phyloP scores from a whole-genome alignment of 179 eudicot species.

The Vitellaria paradoxa region DNA sequence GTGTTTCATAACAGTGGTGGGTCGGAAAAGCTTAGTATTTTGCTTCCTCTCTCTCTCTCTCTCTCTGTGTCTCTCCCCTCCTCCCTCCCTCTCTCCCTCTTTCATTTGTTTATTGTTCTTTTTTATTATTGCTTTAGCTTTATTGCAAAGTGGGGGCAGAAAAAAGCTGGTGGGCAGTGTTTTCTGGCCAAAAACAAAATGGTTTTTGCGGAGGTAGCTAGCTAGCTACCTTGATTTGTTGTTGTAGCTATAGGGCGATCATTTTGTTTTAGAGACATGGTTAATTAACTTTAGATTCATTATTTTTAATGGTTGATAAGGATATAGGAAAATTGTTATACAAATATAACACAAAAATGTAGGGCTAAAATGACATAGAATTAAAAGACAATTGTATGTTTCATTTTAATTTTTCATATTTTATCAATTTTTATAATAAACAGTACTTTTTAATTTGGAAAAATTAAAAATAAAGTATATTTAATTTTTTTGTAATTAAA shows the following conservation, averaged over 20 bases:
- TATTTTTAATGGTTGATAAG: too few species aligned
- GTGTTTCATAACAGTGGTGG: slow-evolving; percentile 43
- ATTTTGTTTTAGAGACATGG: not conserved
- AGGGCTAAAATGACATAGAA: too few species aligned
- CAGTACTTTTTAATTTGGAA: too few species aligned
- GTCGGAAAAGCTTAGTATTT: slow-evolving; percentile 31
- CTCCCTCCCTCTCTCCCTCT: slow-evolving; percentile 1
- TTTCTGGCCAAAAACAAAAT: slow-evolving; percentile 39
- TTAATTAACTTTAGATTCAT: too few species aligned
- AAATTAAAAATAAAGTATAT: too few species aligned
- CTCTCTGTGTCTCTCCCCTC: slow-evolving; percentile 15
- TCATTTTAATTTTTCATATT: too few species aligned
- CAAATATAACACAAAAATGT: too few species aligned
- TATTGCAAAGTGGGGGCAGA: slow-evolving; percentile 48
- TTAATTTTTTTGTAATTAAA: too few species aligned
- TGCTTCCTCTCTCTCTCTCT: slow-evolving; percentile 5
- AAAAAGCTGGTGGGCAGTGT: slow-evolving; percentile 56
- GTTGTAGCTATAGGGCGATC: slow-evolving; percentile 14
- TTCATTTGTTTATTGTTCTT: slow-evolving; percentile 25
- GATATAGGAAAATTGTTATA: too few species aligned
- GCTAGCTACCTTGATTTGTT: not conserved
- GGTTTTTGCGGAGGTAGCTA: slow-evolving; percentile 25
- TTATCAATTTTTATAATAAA: too few species aligned
- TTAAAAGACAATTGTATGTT: too few species aligned
- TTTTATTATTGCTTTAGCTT: slow-evolving; percentile 69